Base-by-base conservation (phyloP, 2,329 filamentous ascomycete species). In the Beauveria sp. region DNA sequence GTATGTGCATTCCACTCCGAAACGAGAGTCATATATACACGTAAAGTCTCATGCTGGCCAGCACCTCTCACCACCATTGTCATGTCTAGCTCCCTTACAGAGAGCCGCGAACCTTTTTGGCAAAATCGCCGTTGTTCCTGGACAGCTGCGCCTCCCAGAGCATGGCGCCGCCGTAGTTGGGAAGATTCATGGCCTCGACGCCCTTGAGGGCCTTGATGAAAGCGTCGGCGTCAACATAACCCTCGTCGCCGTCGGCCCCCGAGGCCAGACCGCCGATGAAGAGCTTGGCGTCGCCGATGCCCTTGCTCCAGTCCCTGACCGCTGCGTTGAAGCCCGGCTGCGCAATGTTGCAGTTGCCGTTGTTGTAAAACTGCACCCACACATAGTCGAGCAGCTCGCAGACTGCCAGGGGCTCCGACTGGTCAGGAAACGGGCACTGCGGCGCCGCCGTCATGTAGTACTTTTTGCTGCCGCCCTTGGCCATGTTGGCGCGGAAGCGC, bases 351-450 rank as follows among this genome's bases (percentile, higher is more conserved):
- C 84, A 84, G 68, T 86, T 87, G 68, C 75, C 82, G 74, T 87
- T 87, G 77, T 87, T 86, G 72, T 87, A 87, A 71, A 87, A 87
- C 71, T 87, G 84, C 20, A 87, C 77, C 70, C 80, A 82, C 59
- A 86, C 72, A 20, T 80, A 84, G 67, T 87, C 84, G 62, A 87
- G 79, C 10, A 70, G 66, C 18, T 59, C 41, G 63, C 64, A 66
- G 28, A 67, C 65, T 43, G 57, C 37, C 18, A 65, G 65, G 26
- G 63, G 85, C 79, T 66, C 47, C 20, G 8, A 73, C 77, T 73
- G 71, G 65, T 89, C 86, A 5, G 87, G 85, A 67, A 81, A 87
- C 0, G 79, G 79, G 67, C 85, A 90, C 71, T 88, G 86, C 2
- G 86, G 87, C 20, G 85, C 85, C 1, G 83, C 84, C 3, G 81